Evolutionary conservation across 176 grass and related monocot genomes (phyloP).

Genomic region (Hsuehochloa calcarea): DNA sequence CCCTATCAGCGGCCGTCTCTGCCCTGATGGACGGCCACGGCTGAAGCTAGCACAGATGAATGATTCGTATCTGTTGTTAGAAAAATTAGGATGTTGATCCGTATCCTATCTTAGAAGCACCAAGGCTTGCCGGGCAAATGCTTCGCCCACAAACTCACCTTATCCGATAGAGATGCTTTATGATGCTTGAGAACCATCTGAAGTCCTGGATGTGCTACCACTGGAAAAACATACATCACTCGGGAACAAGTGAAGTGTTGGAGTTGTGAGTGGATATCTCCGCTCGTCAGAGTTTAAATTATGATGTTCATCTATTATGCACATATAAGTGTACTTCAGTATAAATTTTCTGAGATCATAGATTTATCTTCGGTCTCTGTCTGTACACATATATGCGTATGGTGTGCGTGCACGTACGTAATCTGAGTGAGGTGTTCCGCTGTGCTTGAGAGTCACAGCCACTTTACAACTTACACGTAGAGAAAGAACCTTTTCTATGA

Average conservation of each 20-base stretch:
- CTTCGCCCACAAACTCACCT: not conserved
- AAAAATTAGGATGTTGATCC: not conserved
- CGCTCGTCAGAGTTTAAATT: no score
- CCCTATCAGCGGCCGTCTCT: conserved; percentile 8
- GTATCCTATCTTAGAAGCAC: not conserved
- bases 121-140: conserved; percentile 27
- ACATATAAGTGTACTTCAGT: no score
- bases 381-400: no score
- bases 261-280: no score
- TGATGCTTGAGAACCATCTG: not conserved
- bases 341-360: no score
- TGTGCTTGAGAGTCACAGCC: not conserved
- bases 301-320: no score
- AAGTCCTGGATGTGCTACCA: not conserved
- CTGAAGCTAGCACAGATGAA: not conserved
- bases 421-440: not conserved
- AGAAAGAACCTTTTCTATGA: not conserved
- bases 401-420: no score
- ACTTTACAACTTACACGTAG: not conserved
- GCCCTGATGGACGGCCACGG: conserved; percentile 25
- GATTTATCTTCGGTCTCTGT: no score
- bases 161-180: not conserved
- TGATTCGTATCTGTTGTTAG: not conserved
- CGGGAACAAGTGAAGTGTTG: not conserved
- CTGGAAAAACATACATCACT: not conserved